Conservation (phyloP, 768 basidiomycete species). For the Xerocomus spinulosus region DNA sequence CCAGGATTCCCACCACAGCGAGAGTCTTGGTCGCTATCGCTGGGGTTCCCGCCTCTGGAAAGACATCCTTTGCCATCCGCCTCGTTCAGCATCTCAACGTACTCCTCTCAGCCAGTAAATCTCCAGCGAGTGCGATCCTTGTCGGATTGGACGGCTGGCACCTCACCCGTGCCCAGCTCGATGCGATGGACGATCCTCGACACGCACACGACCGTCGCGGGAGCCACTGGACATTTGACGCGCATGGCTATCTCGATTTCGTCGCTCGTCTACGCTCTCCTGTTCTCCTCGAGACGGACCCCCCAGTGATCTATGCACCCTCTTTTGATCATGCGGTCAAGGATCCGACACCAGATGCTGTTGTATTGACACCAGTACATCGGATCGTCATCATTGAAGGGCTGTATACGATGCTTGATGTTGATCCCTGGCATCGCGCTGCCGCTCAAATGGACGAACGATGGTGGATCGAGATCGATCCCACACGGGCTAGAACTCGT, state of each 20-base stretch:
- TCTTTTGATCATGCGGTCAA: slow-evolving; percentile 86
- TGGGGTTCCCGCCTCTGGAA: slow-evolving; percentile 84
- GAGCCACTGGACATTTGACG: slow-evolving; percentile 90
- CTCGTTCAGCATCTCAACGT: slow-evolving; percentile 53
- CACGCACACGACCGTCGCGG: slow-evolving; percentile 79
- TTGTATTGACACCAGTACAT: slow-evolving; percentile 56
- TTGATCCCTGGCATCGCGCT: slow-evolving; percentile 68
- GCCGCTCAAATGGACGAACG: slow-evolving; percentile 67
- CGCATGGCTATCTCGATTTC: slow-evolving; percentile 63
- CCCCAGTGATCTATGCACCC: slow-evolving; percentile 54
- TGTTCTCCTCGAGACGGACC: slow-evolving; percentile 1
- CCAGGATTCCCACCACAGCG: slow-evolving; percentile 13
- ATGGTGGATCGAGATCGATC: slow-evolving; percentile 65
- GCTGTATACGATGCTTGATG: slow-evolving; percentile 75
- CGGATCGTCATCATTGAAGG: slow-evolving; percentile 87
- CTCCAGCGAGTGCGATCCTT: slow-evolving; percentile 44
- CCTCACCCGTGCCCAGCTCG: slow-evolving; percentile 71
- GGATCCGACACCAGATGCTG: slow-evolving; percentile 65
- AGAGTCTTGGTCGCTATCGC: slow-evolving; percentile 70
- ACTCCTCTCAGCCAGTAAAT: slow-evolving; percentile 25
- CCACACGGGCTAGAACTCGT: slow-evolving; percentile 50
- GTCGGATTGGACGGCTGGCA: slow-evolving; percentile 94
- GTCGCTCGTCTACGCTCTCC: slow-evolving; percentile 49
- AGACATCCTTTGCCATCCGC: slow-evolving; percentile 67
- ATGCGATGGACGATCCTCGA: slow-evolving; percentile 67